phyloP scores from a whole-genome alignment of 495 filamentous ascomycete genomes.

The Aspergillus affinis region DNA sequence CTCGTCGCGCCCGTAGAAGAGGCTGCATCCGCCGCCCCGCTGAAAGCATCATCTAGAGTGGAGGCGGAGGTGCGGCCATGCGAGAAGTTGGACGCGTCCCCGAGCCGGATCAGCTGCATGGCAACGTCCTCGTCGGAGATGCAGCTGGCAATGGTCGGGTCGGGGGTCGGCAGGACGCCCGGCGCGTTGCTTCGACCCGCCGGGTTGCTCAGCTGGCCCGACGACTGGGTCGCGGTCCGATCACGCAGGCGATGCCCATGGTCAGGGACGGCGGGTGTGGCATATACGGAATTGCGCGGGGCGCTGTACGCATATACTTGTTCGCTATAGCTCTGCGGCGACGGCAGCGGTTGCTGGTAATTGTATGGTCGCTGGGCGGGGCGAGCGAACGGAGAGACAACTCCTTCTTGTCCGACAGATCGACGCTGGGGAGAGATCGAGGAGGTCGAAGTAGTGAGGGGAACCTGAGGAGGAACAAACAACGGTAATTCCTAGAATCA shows the following conservation, averaged over 20 bases:
- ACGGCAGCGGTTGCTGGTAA: constrained; percentile 70
- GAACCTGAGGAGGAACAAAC: constrained; percentile 91
- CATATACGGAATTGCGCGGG: constrained; percentile 44
- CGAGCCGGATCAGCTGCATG: constrained; percentile 90
- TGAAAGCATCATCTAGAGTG: constrained; percentile 87
- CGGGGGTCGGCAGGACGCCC: constrained; percentile 84
- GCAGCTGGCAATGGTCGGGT: constrained; percentile 89
- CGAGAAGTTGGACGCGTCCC: constrained; percentile 87
- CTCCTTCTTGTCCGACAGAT: constrained; percentile 56
- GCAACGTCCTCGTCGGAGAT: constrained; percentile 98
- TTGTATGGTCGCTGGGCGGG: constrained; percentile 71
- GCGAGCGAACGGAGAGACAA: constrained; percentile 66
- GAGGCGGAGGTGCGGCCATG: constrained; percentile 91
- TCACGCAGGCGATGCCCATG: constrained; percentile 67
- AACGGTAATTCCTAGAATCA: constrained; percentile 79
- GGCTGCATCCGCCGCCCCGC: constrained; percentile 78
- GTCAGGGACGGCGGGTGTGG: constrained; percentile 56
- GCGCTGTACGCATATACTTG: constrained; percentile 41
- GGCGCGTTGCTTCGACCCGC: constrained; percentile 42
- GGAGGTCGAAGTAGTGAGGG: constrained; percentile 80
- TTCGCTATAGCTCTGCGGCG: constrained; percentile 71
- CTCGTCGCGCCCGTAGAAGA: constrained; percentile 83
- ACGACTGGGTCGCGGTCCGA: constrained; percentile 38
- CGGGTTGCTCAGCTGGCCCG: constrained; percentile 36
- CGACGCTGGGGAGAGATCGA: constrained; percentile 91